Conservation (phyloP, 257 asterid species). For the Verbascum thapsus region DNA sequence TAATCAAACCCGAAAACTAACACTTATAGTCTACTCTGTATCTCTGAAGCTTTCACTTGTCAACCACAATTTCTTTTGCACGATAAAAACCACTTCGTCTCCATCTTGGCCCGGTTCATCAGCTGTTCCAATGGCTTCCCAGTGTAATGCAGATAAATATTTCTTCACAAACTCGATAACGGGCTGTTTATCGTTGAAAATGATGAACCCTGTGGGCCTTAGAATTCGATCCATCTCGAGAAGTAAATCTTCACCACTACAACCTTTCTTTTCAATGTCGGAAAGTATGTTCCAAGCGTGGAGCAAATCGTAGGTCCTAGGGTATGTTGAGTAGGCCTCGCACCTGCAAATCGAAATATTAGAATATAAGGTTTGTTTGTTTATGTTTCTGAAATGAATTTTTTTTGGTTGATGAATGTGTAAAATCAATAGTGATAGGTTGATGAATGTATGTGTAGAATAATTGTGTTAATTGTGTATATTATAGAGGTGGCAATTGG, state of each 20-base stretch:
- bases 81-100: slow-evolving; percentile 53
- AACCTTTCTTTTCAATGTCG: slow-evolving; percentile 77
- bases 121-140: slow-evolving; percentile 64
- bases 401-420: no score
- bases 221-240: slow-evolving; percentile 79
- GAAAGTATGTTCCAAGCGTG: slow-evolving; percentile 83
- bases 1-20: neutral
- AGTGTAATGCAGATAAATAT: slow-evolving; percentile 66
- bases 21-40: slow-evolving; percentile 40
- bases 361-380: neutral
- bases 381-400: neutral
- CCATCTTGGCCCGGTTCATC: slow-evolving; percentile 59
- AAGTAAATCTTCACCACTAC: slow-evolving; percentile 78
- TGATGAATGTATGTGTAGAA: no score
- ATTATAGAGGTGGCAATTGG: no score
- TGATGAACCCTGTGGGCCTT: slow-evolving; percentile 73
- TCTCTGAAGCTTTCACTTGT: slow-evolving; percentile 76
- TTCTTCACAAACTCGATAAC: slow-evolving; percentile 71
- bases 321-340: slow-evolving; percentile 80
- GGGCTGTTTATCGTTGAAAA: slow-evolving; percentile 60
- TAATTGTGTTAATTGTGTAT: no score
- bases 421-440: no score
- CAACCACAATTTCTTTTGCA: slow-evolving; percentile 75
- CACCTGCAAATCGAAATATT: slow-evolving; percentile 54
- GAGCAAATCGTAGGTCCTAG: slow-evolving; percentile 75